These are phyloP conservation scores for Powellomyces hirtus DNA, from an alignment of 192 early-diverging fungal genomes.

Conservation along the genomic window DNA sequence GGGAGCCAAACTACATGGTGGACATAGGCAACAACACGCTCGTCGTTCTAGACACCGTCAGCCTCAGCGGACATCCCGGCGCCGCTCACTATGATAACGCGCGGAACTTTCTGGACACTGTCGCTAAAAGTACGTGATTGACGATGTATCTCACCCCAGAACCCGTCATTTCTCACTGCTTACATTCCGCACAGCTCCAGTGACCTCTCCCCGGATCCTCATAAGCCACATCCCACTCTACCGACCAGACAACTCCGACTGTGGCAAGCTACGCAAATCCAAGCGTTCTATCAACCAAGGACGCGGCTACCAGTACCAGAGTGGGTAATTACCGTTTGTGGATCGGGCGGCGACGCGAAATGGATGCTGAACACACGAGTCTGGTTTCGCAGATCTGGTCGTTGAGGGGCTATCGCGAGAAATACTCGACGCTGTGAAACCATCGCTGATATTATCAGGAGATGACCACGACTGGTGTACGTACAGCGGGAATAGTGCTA, in stretches of 20 bases:
- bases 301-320: conserved; percentile 85
- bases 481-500: conserved; percentile 17
- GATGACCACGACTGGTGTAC: conserved; percentile 95
- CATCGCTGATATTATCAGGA: conserved; percentile 76
- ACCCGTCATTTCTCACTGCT: no score
- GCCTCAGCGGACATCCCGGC: conserved; percentile 50
- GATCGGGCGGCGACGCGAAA: neutral
- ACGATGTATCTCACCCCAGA: no score
- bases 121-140: conserved; percentile 26
- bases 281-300: conserved; percentile 52
- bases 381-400: conserved; percentile 59
- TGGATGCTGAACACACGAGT: neutral
- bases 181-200: no score
- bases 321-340: conserved; percentile 19
- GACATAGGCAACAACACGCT: conserved; percentile 50
- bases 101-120: conserved; percentile 45
- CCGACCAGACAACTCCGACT: conserved; percentile 61
- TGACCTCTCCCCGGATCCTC: conserved; percentile 51
- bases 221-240: conserved; percentile 86
- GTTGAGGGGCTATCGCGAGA: conserved; percentile 47
- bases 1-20: conserved; percentile 32
- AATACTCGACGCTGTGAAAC: conserved; percentile 61
- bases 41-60: conserved; percentile 75
- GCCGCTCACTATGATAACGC: conserved; percentile 47
- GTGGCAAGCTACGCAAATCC: conserved; percentile 67